phyloP scores from a whole-genome alignment of 2,329 filamentous ascomycete genomes.

The Aspergillus ochraceus region DNA sequence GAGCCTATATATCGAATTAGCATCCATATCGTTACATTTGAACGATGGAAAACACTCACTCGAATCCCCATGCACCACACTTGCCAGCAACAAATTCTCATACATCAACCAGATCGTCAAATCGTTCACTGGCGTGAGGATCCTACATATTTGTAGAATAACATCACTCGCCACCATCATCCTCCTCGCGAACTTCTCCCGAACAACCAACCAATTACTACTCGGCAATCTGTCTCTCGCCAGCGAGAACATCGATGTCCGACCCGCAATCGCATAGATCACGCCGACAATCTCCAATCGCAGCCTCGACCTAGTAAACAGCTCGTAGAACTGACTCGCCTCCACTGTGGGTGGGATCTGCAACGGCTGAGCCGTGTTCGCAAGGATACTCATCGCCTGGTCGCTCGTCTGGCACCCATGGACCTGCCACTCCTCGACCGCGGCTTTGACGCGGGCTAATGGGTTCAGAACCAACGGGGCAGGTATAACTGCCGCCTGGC shows the following conservation, averaged over 20 bases:
- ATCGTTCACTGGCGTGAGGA: conserved; percentile 42
- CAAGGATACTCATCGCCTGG: conserved; percentile 18
- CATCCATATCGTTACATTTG: no score
- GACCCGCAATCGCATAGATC: conserved; percentile 40
- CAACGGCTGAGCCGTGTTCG: conserved; percentile 28
- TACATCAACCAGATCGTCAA: conserved; percentile 31
- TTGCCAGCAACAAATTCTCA: conserved; percentile 38
- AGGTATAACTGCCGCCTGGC: conserved; percentile 37
- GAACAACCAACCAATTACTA: conserved; percentile 3
- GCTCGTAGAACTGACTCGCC: conserved; percentile 36
- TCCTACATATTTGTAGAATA: conserved; percentile 37
- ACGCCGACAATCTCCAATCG: conserved; percentile 42
- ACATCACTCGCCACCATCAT: conserved; percentile 37
- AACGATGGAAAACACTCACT: conserved; percentile 35
- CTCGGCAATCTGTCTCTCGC: conserved; percentile 14
- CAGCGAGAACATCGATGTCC: conserved; percentile 23
- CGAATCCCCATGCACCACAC: conserved; percentile 37
- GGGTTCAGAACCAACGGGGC: conserved; percentile 35
- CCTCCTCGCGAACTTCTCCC: conserved; percentile 21
- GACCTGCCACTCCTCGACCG: conserved; percentile 14
- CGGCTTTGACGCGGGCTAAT: conserved; percentile 23
- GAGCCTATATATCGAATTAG: conserved; percentile 20
- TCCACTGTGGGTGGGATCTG: conserved; percentile 22
- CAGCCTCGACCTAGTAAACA: conserved; percentile 39
- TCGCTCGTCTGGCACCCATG: conserved; percentile 9